These are phyloP conservation scores for Penicillium sp. DNA, from an alignment of 2,329 filamentous ascomycete genomes.

Conservation along the genomic window DNA sequence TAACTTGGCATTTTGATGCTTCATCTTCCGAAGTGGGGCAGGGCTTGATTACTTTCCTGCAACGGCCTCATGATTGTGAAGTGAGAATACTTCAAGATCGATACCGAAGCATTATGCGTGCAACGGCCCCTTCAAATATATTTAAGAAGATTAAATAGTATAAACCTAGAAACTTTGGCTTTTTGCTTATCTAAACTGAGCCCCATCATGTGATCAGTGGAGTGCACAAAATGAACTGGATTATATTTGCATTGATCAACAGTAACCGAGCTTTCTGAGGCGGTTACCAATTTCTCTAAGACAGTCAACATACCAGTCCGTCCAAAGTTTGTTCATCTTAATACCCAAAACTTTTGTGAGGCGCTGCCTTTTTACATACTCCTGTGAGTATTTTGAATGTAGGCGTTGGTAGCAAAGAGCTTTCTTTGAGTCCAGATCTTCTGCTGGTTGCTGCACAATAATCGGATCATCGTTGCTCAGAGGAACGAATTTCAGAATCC, in stretches of 20 bases:
- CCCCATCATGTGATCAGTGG: neutral
- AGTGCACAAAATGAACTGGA: neutral
- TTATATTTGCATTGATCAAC: neutral
- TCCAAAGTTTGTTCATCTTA: neutral
- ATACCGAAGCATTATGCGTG: neutral
- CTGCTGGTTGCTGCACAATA: neutral
- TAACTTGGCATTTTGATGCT: constrained; percentile 3
- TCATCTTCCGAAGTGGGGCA: neutral
- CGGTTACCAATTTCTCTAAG: neutral
- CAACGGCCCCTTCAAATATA: neutral
- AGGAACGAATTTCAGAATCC: neutral
- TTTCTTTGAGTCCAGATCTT: neutral
- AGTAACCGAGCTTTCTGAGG: neutral
- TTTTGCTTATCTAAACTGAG: neutral
- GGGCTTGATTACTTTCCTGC: neutral
- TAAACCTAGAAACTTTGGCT: too few species aligned
- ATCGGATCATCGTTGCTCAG: constrained; percentile 4
- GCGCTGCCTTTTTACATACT: neutral
- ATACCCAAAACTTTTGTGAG: neutral
- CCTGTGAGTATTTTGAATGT: neutral
- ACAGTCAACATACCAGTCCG: neutral
- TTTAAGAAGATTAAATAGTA: too few species aligned
- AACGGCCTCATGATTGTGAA: neutral
- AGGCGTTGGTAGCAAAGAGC: constrained; percentile 1
- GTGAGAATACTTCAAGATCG: neutral